Evolutionary conservation across 2,329 filamentous ascomycete species (phyloP), one percentile per base, ranked within the genome.

Genomic region (Colletotrichum agaves): DNA sequence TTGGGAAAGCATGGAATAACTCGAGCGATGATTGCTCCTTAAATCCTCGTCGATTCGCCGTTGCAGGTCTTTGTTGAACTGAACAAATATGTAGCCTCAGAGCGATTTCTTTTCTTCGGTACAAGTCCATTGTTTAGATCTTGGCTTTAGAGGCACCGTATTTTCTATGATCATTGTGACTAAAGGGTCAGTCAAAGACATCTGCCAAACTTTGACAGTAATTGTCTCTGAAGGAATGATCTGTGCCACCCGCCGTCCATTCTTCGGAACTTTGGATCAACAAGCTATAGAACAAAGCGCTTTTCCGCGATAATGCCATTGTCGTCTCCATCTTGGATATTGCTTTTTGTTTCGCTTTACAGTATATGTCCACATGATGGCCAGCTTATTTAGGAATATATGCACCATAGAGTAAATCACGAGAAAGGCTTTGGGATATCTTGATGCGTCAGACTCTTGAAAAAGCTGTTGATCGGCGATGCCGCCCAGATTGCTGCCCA

Each of bases 361-460:
- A 68, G 15, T 75, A 75, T 75, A 75, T 2, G 72, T 47, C 39
- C 68, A 70, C 69, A 74, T 74, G 0, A 74, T 61, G 0, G 53
- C n/a, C 19, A 66, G 11, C 5, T 69, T 71, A 2, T 72, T 72
- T 69, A 0, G 70, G 73, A 5, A 75, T 68, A 3, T 65, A 57
- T 2, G 69, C 63, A 1, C 60, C 63, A 12, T 71, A 68, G 12
- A 71, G 37, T 8, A 60, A 17, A 71, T 60, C 7, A 60, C 70
- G 2, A 65, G 11, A 43, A 71, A 71, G 1, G 58, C 70, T n/a
- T 37, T 63, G 2, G 41, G n/a, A 13, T 72, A 70, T 17, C 19
- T 63, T 10, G 69, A 67, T 2, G 63, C 60, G 23, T 71, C 70
- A 11, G 52, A 35, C 6, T 56, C 61, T 13, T 53, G 52, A 47